Percentiles rank a stretch among this genome's conserved stretches.
Evolutionary conservation across 495 filamentous ascomycete species (phyloP).

Genomic region (Talaromyces borbonicus): DNA sequence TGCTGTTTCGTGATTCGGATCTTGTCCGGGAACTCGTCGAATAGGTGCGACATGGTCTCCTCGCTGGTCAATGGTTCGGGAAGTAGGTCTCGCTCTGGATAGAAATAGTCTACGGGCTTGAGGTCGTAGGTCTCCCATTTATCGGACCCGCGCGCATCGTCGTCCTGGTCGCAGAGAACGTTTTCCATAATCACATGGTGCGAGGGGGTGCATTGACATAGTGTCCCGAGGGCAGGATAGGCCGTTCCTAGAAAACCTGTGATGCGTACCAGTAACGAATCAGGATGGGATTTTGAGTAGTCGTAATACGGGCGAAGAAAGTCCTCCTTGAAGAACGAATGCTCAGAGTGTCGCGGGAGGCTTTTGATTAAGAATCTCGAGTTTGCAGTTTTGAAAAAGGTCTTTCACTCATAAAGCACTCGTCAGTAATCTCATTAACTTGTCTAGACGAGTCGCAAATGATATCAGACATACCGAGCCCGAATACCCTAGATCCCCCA

Average conservation of each 20-base stretch:
- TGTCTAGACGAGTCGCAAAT: neutral
- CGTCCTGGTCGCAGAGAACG: constrained; percentile 45
- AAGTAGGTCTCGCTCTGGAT: constrained; percentile 57
- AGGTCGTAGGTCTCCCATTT: constrained; percentile 63
- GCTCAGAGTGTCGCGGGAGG: constrained; percentile 54
- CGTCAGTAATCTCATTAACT: too few species aligned
- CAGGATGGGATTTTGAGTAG: constrained; percentile 46
- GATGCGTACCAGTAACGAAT: constrained; percentile 55
- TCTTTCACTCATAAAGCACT: constrained; percentile 25
- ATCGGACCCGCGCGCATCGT: constrained; percentile 26
- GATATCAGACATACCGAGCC: constrained; percentile 36
- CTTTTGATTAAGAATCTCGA: constrained; percentile 56
- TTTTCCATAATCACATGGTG: constrained; percentile 71
- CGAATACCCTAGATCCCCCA: constrained; percentile 51
- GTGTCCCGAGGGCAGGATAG: constrained; percentile 40
- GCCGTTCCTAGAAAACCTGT: constrained; percentile 53
- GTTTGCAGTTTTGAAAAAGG: constrained; percentile 57
- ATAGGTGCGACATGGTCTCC: constrained; percentile 46
- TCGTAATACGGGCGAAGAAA: constrained; percentile 49
- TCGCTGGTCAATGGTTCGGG: constrained; percentile 48
- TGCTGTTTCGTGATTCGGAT: constrained; percentile 40
- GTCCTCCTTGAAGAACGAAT: constrained; percentile 56
- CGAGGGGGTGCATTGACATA: constrained; percentile 45
- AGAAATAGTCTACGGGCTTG: constrained; percentile 63
- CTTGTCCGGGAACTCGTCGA: constrained; percentile 56